These are phyloP conservation scores for Daldinia loculata DNA, from an alignment of 495 filamentous ascomycete species.

Conservation along the genomic window DNA sequence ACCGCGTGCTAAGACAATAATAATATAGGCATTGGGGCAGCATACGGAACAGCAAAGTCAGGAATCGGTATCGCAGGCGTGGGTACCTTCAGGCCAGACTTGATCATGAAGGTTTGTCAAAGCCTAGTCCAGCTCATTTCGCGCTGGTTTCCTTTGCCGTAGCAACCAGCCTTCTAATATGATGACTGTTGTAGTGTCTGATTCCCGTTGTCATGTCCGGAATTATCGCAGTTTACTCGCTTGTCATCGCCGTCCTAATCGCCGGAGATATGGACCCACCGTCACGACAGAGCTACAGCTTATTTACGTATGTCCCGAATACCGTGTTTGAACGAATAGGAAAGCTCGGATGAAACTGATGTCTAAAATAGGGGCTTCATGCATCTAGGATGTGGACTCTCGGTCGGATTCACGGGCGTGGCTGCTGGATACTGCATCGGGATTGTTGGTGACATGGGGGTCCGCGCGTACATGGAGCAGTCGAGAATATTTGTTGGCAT, in stretches of 20 bases:
- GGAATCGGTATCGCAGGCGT: slow-evolving; percentile 97
- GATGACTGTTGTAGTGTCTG: slow-evolving; percentile 68
- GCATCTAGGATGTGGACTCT: slow-evolving; percentile 90
- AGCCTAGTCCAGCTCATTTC: neutral
- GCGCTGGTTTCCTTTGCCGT: neutral
- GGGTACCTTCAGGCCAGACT: slow-evolving; percentile 87
- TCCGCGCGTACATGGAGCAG: slow-evolving; percentile 94
- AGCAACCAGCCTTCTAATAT: slow-evolving; percentile 4
- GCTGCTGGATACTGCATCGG: slow-evolving; percentile 98
- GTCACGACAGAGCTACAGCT: slow-evolving; percentile 68
- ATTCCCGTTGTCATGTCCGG: slow-evolving; percentile 99
- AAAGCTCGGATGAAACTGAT: slow-evolving; percentile 26
- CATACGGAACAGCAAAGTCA: slow-evolving; percentile 96
- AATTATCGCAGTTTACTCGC: slow-evolving; percentile 97
- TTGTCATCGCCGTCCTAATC: slow-evolving; percentile 96
- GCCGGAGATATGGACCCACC: slow-evolving; percentile 81
- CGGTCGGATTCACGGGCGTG: slow-evolving; percentile 88
- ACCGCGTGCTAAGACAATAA: slow-evolving; percentile 34
- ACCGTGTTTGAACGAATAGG: neutral
- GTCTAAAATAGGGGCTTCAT: slow-evolving; percentile 74
- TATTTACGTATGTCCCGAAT: slow-evolving; percentile 74
- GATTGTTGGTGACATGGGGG: slow-evolving; percentile 91
- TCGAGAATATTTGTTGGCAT: slow-evolving; percentile 96
- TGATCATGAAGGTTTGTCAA: slow-evolving; percentile 92
- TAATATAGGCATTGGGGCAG: slow-evolving; percentile 80